Base-by-base conservation (phyloP, 2,329 filamentous ascomycete species). In the Fusarium sarcochroum region DNA sequence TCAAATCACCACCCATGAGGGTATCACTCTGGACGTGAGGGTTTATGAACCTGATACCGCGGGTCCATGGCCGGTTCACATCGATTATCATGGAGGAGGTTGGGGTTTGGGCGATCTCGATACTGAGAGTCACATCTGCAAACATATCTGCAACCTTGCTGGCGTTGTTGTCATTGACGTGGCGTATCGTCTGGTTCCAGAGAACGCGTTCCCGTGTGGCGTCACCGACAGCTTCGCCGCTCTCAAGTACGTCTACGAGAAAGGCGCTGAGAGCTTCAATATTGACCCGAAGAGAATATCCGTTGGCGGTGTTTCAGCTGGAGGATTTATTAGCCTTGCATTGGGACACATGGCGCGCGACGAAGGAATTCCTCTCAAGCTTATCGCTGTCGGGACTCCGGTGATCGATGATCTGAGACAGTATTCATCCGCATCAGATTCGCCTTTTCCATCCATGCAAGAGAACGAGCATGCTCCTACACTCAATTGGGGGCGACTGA, bases 91-190 rank as follows among this genome's bases (percentile, higher is more conserved):
- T 60, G 84, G 84, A 18, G 84, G 84, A 21, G 81, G 81, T 27
- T 86, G 84, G 79, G 83, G 82, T 1, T 77, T 86, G 2, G 84
- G 84, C 2, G 84, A 84, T 60, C 75, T 86, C 14, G 80, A 83
- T 20, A 85, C 83, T 1, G 84, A 86, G 75, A 76, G 80, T 5
- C 80, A 84, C 65, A 81, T 85, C 56, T 85, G 83, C 78, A 77
- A 78, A 51, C 82, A 85, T 66, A 77, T 86, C 23, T 83, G 80
- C 73, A 75, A 77, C 27, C 76, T 80, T 45, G 80, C 80, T 21
- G 76, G 77, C 25, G 83, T 84, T 27, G 79, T 77, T 15, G 83
- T 86, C 27, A 78, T 87, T 54, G 82, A 85, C 66, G 81, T 59
- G 3, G 56, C 56, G 2, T 59, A 59, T 41, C 56, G 56, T 0